A percentile compares a stretch with the other conserved stretches of the same genome.
Conservation (phyloP, 2,329 filamentous ascomycete species). For the Escovopsis sp. region DNA sequence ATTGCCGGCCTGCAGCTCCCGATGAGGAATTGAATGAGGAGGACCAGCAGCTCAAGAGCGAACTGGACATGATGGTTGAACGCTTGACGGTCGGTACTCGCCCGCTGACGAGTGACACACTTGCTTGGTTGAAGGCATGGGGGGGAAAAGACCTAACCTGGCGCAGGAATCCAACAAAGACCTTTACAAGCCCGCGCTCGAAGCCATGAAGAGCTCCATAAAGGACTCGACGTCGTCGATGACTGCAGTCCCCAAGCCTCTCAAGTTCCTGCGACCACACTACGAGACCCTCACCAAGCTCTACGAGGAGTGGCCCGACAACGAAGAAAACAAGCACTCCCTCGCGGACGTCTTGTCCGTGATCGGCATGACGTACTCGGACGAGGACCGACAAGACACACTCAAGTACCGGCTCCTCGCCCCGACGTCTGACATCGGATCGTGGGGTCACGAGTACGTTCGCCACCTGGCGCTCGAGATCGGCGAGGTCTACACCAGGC, state of each 20-base stretch:
- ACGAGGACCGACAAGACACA: constrained; percentile 90
- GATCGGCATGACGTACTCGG: constrained; percentile 96
- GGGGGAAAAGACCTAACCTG: constrained; percentile 6
- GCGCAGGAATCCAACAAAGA: constrained; percentile 66
- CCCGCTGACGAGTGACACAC: background rate
- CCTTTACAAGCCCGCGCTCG: constrained; percentile 83
- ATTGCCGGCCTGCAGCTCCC: constrained; percentile 16
- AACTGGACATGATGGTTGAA: constrained; percentile 96
- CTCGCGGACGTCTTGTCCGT: constrained; percentile 94
- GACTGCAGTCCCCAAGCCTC: constrained; percentile 95
- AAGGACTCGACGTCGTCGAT: constrained; percentile 99
- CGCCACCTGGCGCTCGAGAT: constrained; percentile 91
- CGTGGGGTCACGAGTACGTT: constrained; percentile 98
- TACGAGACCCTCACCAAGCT: constrained; percentile 79
- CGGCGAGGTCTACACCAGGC: constrained; percentile 82
- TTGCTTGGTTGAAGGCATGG: background rate
- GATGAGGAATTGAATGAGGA: constrained; percentile 91
- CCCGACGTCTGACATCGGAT: constrained; percentile 81
- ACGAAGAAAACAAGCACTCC: constrained; percentile 73
- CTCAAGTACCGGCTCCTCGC: constrained; percentile 88
- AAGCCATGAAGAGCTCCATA: constrained; percentile 96
- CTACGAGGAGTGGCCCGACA: constrained; percentile 77
- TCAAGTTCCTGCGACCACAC: constrained; percentile 95
- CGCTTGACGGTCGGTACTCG: constrained; percentile 59
- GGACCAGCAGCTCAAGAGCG: constrained; percentile 94